Percentiles rank a stretch among this genome's conserved stretches.
These are phyloP conservation scores for Wickerhamiella bombiphila DNA, from an alignment of 805 yeast genomes.

Conservation along the genomic window DNA sequence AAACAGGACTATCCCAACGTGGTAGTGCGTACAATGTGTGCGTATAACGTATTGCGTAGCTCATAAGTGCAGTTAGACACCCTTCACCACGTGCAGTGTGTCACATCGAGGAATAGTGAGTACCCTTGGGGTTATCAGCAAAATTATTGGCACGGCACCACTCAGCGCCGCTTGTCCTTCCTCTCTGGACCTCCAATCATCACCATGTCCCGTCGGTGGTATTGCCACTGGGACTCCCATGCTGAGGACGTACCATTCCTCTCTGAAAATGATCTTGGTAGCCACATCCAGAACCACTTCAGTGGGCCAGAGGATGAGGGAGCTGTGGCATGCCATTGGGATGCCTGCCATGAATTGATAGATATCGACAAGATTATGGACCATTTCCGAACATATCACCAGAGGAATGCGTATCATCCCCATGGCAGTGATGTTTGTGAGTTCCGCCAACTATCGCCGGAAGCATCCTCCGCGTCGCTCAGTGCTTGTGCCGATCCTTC, in stretches of 20 bases:
- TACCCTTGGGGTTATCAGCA: too few species aligned
- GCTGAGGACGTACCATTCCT: conserved; percentile 20
- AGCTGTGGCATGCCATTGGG: conserved; percentile 27
- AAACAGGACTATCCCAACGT: too few species aligned
- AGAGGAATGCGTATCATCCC: conserved; percentile 19
- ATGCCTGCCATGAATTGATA: conserved; percentile 24
- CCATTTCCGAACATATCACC: conserved; percentile 16
- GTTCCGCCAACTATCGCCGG: neutral
- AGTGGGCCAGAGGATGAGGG: conserved; percentile 3
- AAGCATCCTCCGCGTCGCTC: too few species aligned
- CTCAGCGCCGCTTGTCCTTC: too few species aligned
- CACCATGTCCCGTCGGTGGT: conserved; percentile 4
- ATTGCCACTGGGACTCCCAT: conserved; percentile 27
- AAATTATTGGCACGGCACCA: too few species aligned
- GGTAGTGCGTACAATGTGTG: too few species aligned
- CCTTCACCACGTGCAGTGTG: too few species aligned
- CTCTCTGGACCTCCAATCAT: too few species aligned
- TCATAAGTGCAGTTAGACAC: too few species aligned
- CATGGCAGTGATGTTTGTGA: conserved; percentile 10
- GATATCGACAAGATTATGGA: conserved; percentile 18
- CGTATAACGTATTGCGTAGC: too few species aligned
- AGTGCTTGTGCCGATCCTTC: neutral
- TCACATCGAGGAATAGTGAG: too few species aligned
- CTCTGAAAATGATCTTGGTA: conserved; percentile 20
- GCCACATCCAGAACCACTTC: conserved; percentile 18